Evolutionary conservation across 2,329 filamentous ascomycete species (phyloP), one percentile per base, ranked within the genome.

Genomic region (Alternaria hordeiaustralica): DNA sequence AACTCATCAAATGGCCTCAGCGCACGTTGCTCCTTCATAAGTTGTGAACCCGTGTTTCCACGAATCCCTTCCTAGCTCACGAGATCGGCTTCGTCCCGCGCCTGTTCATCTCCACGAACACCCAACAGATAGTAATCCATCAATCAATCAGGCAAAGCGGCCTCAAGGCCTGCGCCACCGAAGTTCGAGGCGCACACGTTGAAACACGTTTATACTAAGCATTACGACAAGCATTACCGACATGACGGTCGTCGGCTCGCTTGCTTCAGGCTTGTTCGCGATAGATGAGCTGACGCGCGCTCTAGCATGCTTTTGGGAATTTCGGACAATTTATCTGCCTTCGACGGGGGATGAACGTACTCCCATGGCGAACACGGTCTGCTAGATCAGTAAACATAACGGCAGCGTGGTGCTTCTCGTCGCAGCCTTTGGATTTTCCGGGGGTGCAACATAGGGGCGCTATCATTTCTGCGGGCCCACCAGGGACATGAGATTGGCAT

Each of bases 11-110:
- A 53, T 9, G 45, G 44, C 12, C 55, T n/a, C 10, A 6, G 18
- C 15, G 41, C 49, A 47, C 43, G 43, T 41, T 20, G 36, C 21
- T 47, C 63, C 58, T 64, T 64, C 63, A 68, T 68, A 30, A 18
- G 44, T 30, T 57, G 44, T n/a, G 64, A 56, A 68, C 61, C 66
- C 66, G 61, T 36, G 58, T 60, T 58, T 60, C 53, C 60, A 64
- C 51, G 49, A 49, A 61, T 66, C 41, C 55, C 55, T 50, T 43
- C 41, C 20, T 58, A 12, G 49, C 49, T 53, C 30, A 23, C 49
- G 49, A 20, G 20, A 36, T 41, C 60, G 13, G 56, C 43, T 51
- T 25, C 36, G 55, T 28, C 53, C 23, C 53, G 36, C 53, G 15
- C 23, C 30, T 26, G 41, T 20, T 64, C 60, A 66, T 66, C 57